Base-by-base conservation (phyloP, 495 filamentous ascomycete species). In the Hypoxylon trugodes region DNA sequence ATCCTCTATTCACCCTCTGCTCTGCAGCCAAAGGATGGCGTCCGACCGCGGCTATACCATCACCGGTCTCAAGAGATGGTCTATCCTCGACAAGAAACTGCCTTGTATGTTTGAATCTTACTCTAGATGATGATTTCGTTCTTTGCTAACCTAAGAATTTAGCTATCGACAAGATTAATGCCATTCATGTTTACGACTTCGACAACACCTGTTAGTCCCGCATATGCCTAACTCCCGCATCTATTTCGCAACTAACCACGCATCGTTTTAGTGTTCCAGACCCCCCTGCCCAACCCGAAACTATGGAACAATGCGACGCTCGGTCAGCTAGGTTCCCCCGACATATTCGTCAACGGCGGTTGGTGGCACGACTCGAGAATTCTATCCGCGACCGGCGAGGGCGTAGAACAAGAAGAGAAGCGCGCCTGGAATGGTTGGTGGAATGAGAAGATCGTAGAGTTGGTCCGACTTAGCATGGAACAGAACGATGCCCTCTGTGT, bases 311-410 rank as follows among this genome's bases (percentile, higher is more conserved):
- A 80, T 1, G 76, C 79, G 6, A 95, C 91, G 0, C 85, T 95
- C 28, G 89, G 90, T 5, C 83, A 87, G 48, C 80, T 99, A 5
- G 85, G 90, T 60, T 83, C 83, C 19, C 87, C 87, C 53, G 88
- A 95, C 52, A 80, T 82, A 46, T 93, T 99, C 52, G 77, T 87
- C 24, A 90, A 88, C 61, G 95, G 95, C 52, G 94, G 96, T 26
- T 99, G 95, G 95, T 99, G 95, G 95, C 95, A 99, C 74, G 92
- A 98, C 69, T 79, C 87, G 18, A 84, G 86, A 33, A 90, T 99
- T 52, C 86, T 99, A 13, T 85, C 88, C 18, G 88, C 93, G 3
- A 96, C 92, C 2, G 95, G 95, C 16, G 86, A 91, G 58, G 95
- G 96, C 2, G 69, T 89, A 4, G 92, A 92, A 36, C 82, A 84